Evolutionary conservation across 495 filamentous ascomycete genomes (phyloP), one percentile per base, ranked within the genome.

Genomic region (Penicillium argentinense): DNA sequence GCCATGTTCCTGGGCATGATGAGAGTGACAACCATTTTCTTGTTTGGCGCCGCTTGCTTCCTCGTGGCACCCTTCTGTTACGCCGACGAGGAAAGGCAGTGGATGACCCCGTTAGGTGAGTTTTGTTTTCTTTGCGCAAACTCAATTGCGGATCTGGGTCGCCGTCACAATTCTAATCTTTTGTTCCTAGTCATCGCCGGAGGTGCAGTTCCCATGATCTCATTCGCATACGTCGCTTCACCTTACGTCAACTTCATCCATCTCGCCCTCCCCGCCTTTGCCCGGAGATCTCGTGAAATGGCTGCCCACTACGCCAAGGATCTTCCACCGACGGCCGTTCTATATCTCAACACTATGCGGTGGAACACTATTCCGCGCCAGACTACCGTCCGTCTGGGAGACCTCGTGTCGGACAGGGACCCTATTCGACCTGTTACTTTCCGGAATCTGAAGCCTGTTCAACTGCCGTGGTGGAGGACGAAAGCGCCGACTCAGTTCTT

Each of bases 191-290:
- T 82, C 16, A 61, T 80, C 19, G 55, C 77, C 34, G 79, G 73
- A 45, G 83, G 85, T 51, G 56, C 82, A 9, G 55, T 86, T 22
- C 89, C 88, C 5, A 68, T 90, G 57, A 21, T 82, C n/a, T 82
- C 84, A 59, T 76, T 89, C 11, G 69, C 75, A 3, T 85, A 81
- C 57, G 80, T 74, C 24, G 80, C 80, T 2, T 71, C 79, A 3
- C 85, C 88, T 6, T 88, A 84, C 54, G 86, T 91, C 2, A 80
- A 81, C n/a, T 81, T 81, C 47, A 68, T 89, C 42, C 84, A 88
- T 62, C 66, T 92, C 24, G 76, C 78, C 18, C 68, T 91, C 9
- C 88, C 88, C 5, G 64, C 76, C 3, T 83, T 80, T 59, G 86
- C 85, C n/a, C 81, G 88, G 9, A 67, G 70, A 25, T 90, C 87